phyloP scores from a whole-genome alignment of 192 early-diverging fungal species.

The Hyaloraphidium curvatum region DNA sequence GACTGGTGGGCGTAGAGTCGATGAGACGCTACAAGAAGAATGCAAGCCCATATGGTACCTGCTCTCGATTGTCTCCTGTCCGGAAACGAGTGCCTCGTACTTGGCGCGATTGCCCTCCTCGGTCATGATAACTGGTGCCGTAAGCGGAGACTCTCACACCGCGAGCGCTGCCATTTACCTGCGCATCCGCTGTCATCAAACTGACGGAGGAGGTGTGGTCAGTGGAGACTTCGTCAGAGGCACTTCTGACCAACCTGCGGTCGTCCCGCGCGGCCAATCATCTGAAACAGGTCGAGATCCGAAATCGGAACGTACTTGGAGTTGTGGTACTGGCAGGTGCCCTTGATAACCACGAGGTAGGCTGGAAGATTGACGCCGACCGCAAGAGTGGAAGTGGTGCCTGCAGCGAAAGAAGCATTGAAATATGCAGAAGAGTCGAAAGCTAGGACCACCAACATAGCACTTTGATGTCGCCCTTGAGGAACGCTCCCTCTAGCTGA shows the following conservation, averaged over 20 bases:
- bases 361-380: constrained; percentile 64
- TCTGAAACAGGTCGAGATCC: constrained; percentile 46
- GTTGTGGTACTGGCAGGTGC: constrained; percentile 14
- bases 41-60: constrained; percentile 14
- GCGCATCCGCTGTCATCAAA: too few relatives aligned
- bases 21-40: too few relatives aligned
- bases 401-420: constrained; percentile 10
- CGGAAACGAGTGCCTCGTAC: too few relatives aligned
- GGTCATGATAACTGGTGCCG: too few relatives aligned
- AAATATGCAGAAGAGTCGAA: background rate
- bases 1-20: too few relatives aligned
- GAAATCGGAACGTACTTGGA: constrained; percentile 27
- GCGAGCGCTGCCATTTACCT: too few relatives aligned
- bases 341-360: constrained; percentile 13
- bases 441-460: constrained; percentile 29
- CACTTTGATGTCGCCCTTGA: constrained; percentile 23
- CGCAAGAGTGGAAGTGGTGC: constrained; percentile 54
- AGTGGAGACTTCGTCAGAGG: too few relatives aligned
- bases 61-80: constrained; percentile 44
- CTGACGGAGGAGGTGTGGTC: too few relatives aligned
- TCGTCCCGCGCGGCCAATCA: constrained; percentile 58
- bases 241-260: too few relatives aligned
- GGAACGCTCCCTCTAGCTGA: constrained; percentile 33
- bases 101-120: too few relatives aligned
- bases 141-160: too few relatives aligned